These are phyloP conservation scores for Penicillium cinerascens DNA, from an alignment of 495 filamentous ascomycete genomes.

Conservation along the genomic window DNA sequence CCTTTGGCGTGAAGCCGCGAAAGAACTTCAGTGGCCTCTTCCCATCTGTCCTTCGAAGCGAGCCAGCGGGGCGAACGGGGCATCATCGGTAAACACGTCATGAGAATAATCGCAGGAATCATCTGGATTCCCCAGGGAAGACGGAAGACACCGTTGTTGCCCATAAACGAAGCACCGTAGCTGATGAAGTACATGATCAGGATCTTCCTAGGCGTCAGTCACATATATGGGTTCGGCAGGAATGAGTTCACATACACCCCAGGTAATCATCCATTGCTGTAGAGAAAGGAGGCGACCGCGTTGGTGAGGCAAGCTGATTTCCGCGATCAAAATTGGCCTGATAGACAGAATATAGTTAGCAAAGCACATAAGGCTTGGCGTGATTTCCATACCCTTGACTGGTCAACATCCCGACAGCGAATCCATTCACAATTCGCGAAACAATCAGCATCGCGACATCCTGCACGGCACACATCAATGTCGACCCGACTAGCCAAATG, in stretches of 20 bases:
- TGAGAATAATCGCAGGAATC: constrained; percentile 52
- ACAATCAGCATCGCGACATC: constrained; percentile 19
- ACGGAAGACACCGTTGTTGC: constrained; percentile 13
- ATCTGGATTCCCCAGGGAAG: constrained; percentile 20
- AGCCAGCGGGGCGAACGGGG: constrained; percentile 67
- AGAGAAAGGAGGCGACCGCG: constrained; percentile 18
- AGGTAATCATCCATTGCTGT: constrained; percentile 24
- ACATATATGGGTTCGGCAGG: neutral
- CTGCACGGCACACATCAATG: constrained; percentile 21
- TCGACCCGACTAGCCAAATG: constrained; percentile 18
- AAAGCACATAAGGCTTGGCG: neutral
- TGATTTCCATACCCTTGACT: constrained; percentile 14
- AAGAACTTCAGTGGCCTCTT: constrained; percentile 55
- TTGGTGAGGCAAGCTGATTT: constrained; percentile 21
- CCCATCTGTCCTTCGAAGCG: constrained; percentile 53
- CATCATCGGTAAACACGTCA: constrained; percentile 48
- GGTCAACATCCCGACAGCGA: constrained; percentile 19
- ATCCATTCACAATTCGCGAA: constrained; percentile 15
- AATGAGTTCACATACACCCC: constrained; percentile 13
- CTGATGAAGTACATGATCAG: constrained; percentile 24
- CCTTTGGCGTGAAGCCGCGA: constrained; percentile 32
- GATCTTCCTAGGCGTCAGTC: constrained; percentile 5
- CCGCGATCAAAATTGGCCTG: constrained; percentile 21
- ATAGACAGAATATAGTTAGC: neutral
- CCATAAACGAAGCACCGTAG: constrained; percentile 17